Base-by-base conservation (phyloP, 108 stramenopile species). In the Skeletonema marinoi region DNA sequence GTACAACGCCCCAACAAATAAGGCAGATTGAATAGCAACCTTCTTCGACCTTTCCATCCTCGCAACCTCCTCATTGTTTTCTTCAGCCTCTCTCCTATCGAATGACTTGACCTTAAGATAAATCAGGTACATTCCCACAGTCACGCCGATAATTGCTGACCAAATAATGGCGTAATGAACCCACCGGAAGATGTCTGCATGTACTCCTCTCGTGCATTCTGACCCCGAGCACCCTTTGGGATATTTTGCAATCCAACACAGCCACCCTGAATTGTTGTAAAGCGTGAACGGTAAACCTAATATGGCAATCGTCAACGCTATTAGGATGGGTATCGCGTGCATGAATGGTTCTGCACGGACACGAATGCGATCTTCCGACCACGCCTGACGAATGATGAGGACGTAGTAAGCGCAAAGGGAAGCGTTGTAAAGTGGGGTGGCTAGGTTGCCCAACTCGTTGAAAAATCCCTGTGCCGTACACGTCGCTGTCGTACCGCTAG, bases 391-490 rank as follows among this genome's bases (percentile, higher is more conserved):
- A 12, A 82, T 60, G 14, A 66, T 42, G 33, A 71, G 71, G 42
- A 77, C 66, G 65, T 73, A 82, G 32, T 82, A 82, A 1, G 50
- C 65, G 51, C 81, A 82, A n/a, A 82, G 71, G 42, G 68, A 68
- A 12, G 61, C 44, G 29, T 82, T 82, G 66, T 82, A 82, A 10
- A 82, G 66, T 42, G 81, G 81, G 16, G 76, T 67, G 77, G 71
- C 71, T 5, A 82, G n/a, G 65, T 82, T 82, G n/a, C 81, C 76
- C 66, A 75, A 32, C 60, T 82, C 81, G 36, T 77, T 77, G 48
- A 82, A 78, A 66, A 82, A 82, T 35, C 81, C 81, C 71, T 82
- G 81, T 12, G 81, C 81, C 19, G 81, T 78, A 58, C 81, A 82
- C 8, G 81, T 82, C 21, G 56, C 65, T 39, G 74, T 75, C 42